phyloP scores from a whole-genome alignment of 352 stramenopile genomes.

The Thalassiosira sp. region DNA sequence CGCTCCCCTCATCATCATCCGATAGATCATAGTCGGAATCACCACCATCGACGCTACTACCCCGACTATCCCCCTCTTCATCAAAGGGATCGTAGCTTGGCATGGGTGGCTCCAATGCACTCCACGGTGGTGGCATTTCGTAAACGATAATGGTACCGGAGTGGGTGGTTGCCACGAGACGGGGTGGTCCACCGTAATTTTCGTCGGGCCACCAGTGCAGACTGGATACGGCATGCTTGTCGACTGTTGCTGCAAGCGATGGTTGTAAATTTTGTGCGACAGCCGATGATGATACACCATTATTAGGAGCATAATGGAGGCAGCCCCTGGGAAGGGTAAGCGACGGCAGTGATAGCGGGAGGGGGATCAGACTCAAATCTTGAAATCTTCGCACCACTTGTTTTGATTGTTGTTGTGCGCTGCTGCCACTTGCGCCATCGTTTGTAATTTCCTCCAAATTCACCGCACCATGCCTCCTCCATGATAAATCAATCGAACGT shows the following conservation, averaged over 20 bases:
- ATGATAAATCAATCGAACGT: conserved; percentile 45
- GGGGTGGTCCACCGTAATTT: conserved; percentile 66
- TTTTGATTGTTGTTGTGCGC: background rate
- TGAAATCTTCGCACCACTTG: conserved; percentile 33
- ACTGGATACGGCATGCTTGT: conserved; percentile 36
- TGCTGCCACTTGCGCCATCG: background rate
- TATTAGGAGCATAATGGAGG: conserved; percentile 19
- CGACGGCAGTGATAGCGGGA: conserved; percentile 65
- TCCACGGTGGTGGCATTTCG: conserved; percentile 77
- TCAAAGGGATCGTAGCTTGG: conserved; percentile 75
- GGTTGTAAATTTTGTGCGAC: background rate
- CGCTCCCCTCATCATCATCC: conserved; percentile 23
- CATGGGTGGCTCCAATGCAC: conserved; percentile 73
- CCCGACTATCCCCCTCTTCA: conserved; percentile 26
- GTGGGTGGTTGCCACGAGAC: conserved; percentile 61
- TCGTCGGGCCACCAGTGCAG: conserved; percentile 78
- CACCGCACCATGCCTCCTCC: conserved; percentile 48
- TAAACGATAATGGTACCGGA: conserved; percentile 69
- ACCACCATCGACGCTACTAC: conserved; percentile 55
- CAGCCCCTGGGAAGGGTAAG: conserved; percentile 50
- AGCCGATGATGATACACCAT: too few relatives aligned
- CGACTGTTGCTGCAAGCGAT: conserved; percentile 4
- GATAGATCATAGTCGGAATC: conserved; percentile 42
- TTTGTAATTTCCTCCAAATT: conserved; percentile 47
- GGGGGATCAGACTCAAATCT: conserved; percentile 68